Conservation (phyloP, 768 basidiomycete species). For the Lentinula sp. region DNA sequence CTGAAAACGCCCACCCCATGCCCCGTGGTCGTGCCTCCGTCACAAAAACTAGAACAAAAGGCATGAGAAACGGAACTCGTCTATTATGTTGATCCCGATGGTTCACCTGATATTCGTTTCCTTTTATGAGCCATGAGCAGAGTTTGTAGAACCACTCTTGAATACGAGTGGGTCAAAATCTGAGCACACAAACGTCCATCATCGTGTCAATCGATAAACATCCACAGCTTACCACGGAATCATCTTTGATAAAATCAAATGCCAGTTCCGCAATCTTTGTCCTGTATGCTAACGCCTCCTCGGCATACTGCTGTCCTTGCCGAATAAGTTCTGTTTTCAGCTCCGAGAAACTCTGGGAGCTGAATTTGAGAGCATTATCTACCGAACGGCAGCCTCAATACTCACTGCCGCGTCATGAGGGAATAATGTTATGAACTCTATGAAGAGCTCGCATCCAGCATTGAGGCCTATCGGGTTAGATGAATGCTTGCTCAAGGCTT, state of each 20-base stretch:
- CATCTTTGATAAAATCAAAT: slow-evolving; percentile 93
- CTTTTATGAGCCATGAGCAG: slow-evolving; percentile 83
- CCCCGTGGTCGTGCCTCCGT: slow-evolving; percentile 92
- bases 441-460: slow-evolving; percentile 89
- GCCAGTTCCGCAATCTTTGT: slow-evolving; percentile 84
- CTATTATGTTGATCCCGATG: slow-evolving; percentile 4
- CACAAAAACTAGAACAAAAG: slow-evolving; percentile 68
- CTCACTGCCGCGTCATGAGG: slow-evolving; percentile 78
- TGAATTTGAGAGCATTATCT: slow-evolving; percentile 9
- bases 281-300: slow-evolving; percentile 79
- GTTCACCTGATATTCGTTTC: slow-evolving; percentile 78
- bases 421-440: slow-evolving; percentile 80
- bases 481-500: slow-evolving; percentile 52
- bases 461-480: slow-evolving; percentile 79
- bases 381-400: slow-evolving; percentile 12
- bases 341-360: slow-evolving; percentile 67
- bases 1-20: slow-evolving; percentile 57
- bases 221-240: slow-evolving; percentile 62
- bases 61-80: slow-evolving; percentile 1
- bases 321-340: slow-evolving; percentile 79
- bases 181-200: slow-evolving; percentile 22
- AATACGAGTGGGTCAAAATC: slow-evolving; percentile 97
- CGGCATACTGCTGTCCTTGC: slow-evolving; percentile 74
- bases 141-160: slow-evolving; percentile 91
- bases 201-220: slow-evolving; percentile 5